Conservation (phyloP, 352 stramenopile species). For the Phytophthora parvispora region DNA sequence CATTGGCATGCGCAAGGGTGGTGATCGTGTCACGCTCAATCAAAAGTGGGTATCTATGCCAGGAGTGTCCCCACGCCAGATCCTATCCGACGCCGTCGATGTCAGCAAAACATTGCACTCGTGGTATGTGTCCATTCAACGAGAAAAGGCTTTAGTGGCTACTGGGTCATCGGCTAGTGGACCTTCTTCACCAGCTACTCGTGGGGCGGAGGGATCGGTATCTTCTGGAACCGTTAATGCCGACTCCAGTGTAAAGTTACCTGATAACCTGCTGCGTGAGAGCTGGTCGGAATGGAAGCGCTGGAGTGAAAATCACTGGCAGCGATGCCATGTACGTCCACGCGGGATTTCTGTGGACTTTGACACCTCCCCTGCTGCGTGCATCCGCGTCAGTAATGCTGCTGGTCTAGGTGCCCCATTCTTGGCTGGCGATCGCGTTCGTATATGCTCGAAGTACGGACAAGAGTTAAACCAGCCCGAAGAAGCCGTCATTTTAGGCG, state of each 20-base stretch:
- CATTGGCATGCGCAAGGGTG: constrained; percentile 96
- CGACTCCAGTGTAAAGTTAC: constrained; percentile 51
- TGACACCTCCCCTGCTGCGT: constrained; percentile 92
- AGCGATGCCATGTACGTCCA: constrained; percentile 81
- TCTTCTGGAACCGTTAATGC: neutral
- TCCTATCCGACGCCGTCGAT: constrained; percentile 90
- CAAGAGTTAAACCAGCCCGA: constrained; percentile 97
- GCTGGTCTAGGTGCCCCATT: constrained; percentile 92
- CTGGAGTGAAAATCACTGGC: constrained; percentile 88
- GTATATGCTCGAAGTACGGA: constrained; percentile 94
- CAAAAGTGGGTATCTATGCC: constrained; percentile 94
- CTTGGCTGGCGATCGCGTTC: constrained; percentile 95
- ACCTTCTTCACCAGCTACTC: constrained; percentile 3
- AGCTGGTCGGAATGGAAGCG: constrained; percentile 89
- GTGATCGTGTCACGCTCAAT: constrained; percentile 97
- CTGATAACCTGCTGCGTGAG: constrained; percentile 65
- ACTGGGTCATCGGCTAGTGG: constrained; percentile 10
- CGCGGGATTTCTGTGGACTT: constrained; percentile 95
- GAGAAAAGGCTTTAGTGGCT: constrained; percentile 27
- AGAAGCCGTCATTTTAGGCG: constrained; percentile 96
- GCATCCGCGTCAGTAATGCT: constrained; percentile 89
- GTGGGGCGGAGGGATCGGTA: neutral
- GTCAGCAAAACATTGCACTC: constrained; percentile 91
- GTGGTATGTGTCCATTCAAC: constrained; percentile 78
- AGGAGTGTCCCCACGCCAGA: constrained; percentile 76